A percentile compares a stretch with the other conserved stretches of the same genome.
Conservation (phyloP, 345 rosid genomes). For the Brassica juncea region DNA sequence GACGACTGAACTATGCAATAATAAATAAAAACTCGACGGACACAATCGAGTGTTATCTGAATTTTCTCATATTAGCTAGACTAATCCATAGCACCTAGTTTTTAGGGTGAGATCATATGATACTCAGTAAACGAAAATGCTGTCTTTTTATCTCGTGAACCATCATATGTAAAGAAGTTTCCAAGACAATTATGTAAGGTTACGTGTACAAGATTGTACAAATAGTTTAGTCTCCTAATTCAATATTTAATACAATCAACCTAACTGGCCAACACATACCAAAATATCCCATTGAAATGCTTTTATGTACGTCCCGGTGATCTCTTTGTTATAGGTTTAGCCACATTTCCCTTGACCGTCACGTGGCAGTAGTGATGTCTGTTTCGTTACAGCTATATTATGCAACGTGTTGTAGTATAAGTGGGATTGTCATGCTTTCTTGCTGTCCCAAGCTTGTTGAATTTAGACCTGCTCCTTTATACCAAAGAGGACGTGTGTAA, state of each 20-base stretch:
- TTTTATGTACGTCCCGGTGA: conserved; percentile 23
- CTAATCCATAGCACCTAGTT: neutral
- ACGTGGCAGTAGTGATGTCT: conserved; percentile 31
- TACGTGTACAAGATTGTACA: conserved; percentile 10
- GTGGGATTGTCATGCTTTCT: conserved; percentile 28
- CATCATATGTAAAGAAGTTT: conserved; percentile 19
- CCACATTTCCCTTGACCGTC: conserved; percentile 1
- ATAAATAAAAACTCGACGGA: neutral
- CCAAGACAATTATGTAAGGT: conserved; percentile 16
- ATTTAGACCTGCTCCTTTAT: conserved; percentile 22
- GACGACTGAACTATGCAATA: neutral
- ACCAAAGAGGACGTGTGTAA: conserved; percentile 40
- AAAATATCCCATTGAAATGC: neutral
- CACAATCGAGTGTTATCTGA: neutral
- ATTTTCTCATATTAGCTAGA: neutral
- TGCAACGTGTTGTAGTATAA: conserved; percentile 18
- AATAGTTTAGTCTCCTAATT: conserved; percentile 17
- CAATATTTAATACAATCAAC: conserved; percentile 22
- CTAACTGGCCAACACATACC: conserved; percentile 13
- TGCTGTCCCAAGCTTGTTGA: conserved; percentile 36
- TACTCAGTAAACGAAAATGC: neutral
- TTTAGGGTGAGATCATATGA: neutral
- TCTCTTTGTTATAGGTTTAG: conserved; percentile 16
- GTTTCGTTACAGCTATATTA: conserved; percentile 32
- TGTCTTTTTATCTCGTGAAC: neutral